A percentile compares a stretch with the other conserved stretches of the same genome.
Conservation (phyloP, 1,284 basidiomycete genomes). For the Microbotryum saponariae region DNA sequence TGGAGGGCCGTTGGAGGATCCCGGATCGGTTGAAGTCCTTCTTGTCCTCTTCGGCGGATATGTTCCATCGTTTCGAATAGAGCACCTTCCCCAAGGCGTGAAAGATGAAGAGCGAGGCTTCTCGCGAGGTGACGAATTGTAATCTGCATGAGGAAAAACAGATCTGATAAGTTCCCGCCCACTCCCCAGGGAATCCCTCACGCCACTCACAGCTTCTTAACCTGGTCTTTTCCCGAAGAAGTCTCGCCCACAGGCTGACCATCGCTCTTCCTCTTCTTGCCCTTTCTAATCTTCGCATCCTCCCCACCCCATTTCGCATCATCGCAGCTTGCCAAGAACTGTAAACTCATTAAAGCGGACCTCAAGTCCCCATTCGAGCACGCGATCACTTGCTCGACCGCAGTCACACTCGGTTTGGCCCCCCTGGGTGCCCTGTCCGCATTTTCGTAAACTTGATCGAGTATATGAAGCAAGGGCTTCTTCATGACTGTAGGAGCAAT, state of each 20-base stretch:
- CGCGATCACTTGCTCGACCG: slow-evolving; percentile 65
- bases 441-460: slow-evolving; percentile 45
- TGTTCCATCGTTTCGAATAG: slow-evolving; percentile 69
- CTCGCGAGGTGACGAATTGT: slow-evolving; percentile 58
- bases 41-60: slow-evolving; percentile 36
- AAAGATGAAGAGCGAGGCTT: slow-evolving; percentile 79
- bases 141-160: slow-evolving; percentile 50
- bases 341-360: slow-evolving; percentile 82
- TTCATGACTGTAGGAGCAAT: slow-evolving; percentile 77
- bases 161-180: background rate
- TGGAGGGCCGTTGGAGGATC: slow-evolving; percentile 9
- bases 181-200: background rate
- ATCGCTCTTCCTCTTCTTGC: slow-evolving; percentile 17
- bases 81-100: slow-evolving; percentile 88
- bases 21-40: slow-evolving; percentile 33
- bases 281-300: background rate
- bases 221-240: slow-evolving; percentile 37
- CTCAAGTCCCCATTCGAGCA: slow-evolving; percentile 83
- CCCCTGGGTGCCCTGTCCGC: slow-evolving; percentile 34
- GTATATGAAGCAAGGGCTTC: slow-evolving; percentile 63
- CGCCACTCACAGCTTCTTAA: slow-evolving; percentile 39
- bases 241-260: slow-evolving; percentile 38
- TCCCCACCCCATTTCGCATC: background rate
- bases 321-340: slow-evolving; percentile 51
- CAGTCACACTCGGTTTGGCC: slow-evolving; percentile 20